Evolutionary conservation across 768 basidiomycete genomes (phyloP).

Genomic region (Russula sp.): DNA sequence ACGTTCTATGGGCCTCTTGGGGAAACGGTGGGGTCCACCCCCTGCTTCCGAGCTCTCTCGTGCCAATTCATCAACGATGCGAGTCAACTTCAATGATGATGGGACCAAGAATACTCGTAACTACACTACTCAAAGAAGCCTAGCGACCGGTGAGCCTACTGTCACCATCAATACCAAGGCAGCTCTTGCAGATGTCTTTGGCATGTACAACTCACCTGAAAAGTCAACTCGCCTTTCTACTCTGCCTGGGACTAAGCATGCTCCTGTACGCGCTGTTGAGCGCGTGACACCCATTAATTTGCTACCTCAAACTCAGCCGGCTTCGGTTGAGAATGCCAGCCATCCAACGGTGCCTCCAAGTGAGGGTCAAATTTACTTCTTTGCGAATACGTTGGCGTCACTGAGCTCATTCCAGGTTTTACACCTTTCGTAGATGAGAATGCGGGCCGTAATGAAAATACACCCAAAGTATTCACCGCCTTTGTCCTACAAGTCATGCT

Average conservation of each 20-base stretch:
- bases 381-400: not conserved
- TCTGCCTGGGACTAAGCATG: conserved; percentile 64
- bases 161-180: conserved; percentile 97
- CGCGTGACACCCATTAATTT: conserved; percentile 43
- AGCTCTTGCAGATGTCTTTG: conserved; percentile 90
- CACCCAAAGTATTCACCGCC: conserved; percentile 26
- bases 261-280: conserved; percentile 65
- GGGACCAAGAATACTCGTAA: conserved; percentile 44
- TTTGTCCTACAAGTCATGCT: not conserved
- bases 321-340: conserved; percentile 35
- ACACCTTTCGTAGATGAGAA: conserved; percentile 71
- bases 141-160: conserved; percentile 63
- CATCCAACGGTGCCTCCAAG: conserved; percentile 39
- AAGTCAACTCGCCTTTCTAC: conserved; percentile 57
- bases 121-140: conserved; percentile 45
- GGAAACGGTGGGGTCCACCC: conserved; percentile 81
- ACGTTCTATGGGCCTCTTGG: conserved; percentile 74
- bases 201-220: conserved; percentile 92
- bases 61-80: conserved; percentile 26
- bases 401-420: conserved; percentile 45
- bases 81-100: conserved; percentile 61
- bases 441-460: conserved; percentile 44
- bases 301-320: conserved; percentile 26
- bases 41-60: conserved; percentile 39
- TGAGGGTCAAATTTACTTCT: conserved; percentile 29